Percentiles rank a stretch among this genome's conserved stretches.
Evolutionary conservation across 2,329 filamentous ascomycete genomes (phyloP).

Genomic region (Verticillium tricorpus): DNA sequence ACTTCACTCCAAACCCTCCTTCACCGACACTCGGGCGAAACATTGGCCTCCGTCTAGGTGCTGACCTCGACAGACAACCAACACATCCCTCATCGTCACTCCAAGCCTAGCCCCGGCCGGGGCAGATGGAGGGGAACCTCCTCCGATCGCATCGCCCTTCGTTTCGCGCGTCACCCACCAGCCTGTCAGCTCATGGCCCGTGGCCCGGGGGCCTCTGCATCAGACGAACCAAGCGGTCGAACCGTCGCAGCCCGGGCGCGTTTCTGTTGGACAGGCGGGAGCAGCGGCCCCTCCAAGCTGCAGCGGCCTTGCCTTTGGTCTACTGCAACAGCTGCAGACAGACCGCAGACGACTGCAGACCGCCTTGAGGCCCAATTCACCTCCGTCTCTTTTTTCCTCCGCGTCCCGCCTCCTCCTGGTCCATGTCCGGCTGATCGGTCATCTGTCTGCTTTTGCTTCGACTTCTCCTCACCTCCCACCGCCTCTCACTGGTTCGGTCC

Average conservation of each 20-base stretch:
- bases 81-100: neutral
- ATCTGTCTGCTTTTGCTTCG: neutral
- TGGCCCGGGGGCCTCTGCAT: neutral
- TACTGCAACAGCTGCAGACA: neutral
- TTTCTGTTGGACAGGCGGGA: neutral
- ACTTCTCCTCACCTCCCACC: neutral
- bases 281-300: neutral
- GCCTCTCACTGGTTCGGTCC: neutral
- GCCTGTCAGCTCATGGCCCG: neutral
- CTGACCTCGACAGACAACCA: too few relatives aligned
- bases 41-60: too few relatives aligned
- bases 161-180: neutral
- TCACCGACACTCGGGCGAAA: too few relatives aligned
- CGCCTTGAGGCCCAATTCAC: slow-evolving; percentile 6
- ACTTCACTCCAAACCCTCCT: too few relatives aligned
- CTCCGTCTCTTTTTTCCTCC: neutral
- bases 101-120: neutral
- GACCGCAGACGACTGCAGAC: slow-evolving; percentile 1
- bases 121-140: neutral
- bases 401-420: neutral
- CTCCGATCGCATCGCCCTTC: neutral
- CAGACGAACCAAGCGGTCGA: neutral
- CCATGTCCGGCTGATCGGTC: neutral
- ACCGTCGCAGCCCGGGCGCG: neutral
- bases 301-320: neutral